These are phyloP conservation scores for Cryphonectria japonica DNA, from an alignment of 2,329 filamentous ascomycete genomes.

Conservation along the genomic window DNA sequence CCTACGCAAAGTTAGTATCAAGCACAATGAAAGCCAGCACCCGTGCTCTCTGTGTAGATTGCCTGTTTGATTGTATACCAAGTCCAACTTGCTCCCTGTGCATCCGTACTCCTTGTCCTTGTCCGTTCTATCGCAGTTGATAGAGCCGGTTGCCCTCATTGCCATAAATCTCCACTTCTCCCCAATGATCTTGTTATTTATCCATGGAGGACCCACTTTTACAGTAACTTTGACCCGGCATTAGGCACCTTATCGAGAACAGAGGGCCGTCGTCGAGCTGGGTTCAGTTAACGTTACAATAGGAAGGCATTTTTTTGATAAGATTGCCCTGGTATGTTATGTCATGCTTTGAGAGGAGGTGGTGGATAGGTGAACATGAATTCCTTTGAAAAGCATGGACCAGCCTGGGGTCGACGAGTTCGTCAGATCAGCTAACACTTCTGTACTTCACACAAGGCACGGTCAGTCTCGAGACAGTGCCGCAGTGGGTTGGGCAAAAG, in stretches of 20 bases:
- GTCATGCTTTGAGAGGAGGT: too few relatives aligned
- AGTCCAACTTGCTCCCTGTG: not conserved
- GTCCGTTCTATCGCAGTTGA: not conserved
- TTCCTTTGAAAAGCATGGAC: not conserved
- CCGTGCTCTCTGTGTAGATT: not conserved
- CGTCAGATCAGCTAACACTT: not conserved
- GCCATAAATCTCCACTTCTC: not conserved
- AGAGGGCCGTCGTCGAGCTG: not conserved
- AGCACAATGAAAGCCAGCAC: not conserved
- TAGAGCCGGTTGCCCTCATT: not conserved
- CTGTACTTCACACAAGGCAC: not conserved
- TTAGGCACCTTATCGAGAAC: slow-evolving; percentile 6
- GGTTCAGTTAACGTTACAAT: not conserved
- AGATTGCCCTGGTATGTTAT: not conserved
- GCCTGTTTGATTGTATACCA: not conserved
- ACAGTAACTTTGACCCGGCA: slow-evolving; percentile 4
- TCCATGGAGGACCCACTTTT: not conserved
- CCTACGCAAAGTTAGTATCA: too few relatives aligned
- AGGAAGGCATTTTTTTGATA: not conserved
- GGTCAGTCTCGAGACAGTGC: not conserved
- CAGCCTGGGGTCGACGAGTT: not conserved
- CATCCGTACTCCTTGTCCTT: not conserved
- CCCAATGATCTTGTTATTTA: not conserved
- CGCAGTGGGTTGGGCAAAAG: not conserved
- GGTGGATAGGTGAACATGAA: not conserved